Evolutionary conservation across 1,139 yeast genomes (phyloP).

Genomic region (Kodamaea alishanica): DNA sequence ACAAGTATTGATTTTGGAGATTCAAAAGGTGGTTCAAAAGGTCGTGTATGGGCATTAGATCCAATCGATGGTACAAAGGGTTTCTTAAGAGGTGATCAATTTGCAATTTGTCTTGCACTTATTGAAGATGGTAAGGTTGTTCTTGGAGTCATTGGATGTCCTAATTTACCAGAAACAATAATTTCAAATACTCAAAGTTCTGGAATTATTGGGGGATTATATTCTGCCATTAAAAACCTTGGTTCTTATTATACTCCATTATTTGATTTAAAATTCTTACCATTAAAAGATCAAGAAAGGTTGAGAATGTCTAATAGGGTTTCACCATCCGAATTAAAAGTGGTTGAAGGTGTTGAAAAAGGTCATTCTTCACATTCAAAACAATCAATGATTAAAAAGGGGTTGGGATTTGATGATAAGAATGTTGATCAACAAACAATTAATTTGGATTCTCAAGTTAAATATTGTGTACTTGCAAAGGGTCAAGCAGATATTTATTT

Average conservation of each 20-base stretch:
- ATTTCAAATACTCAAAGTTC: constrained; percentile 32
- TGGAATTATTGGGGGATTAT: constrained; percentile 60
- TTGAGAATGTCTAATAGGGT: constrained; percentile 44
- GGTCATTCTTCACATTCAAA: constrained; percentile 91
- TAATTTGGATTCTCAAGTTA: constrained; percentile 92
- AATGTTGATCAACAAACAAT: constrained; percentile 51
- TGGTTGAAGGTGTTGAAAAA: constrained; percentile 95
- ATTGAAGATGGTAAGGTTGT: constrained; percentile 81
- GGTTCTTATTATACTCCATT: constrained; percentile 66
- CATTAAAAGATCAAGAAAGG: constrained; percentile 35
- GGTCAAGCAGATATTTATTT: constrained; percentile 93
- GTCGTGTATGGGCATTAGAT: constrained; percentile 94
- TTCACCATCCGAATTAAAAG: constrained; percentile 51
- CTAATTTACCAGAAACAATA: constrained; percentile 66
- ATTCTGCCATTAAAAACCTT: constrained; percentile 67
- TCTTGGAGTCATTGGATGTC: constrained; percentile 94
- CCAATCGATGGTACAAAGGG: constrained; percentile 99
- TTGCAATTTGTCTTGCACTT: constrained; percentile 90
- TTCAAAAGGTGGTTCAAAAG: constrained; percentile 69
- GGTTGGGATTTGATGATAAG: constrained; percentile 43
- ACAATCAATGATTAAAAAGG: constrained; percentile 70
- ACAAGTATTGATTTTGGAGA: constrained; percentile 75
- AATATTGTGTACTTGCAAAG: constrained; percentile 83
- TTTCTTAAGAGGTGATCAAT: constrained; percentile 90
- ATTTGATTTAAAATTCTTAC: constrained; percentile 29